phyloP scores from a whole-genome alignment of 2,329 filamentous ascomycete genomes.

The Epichloe bromicola region DNA sequence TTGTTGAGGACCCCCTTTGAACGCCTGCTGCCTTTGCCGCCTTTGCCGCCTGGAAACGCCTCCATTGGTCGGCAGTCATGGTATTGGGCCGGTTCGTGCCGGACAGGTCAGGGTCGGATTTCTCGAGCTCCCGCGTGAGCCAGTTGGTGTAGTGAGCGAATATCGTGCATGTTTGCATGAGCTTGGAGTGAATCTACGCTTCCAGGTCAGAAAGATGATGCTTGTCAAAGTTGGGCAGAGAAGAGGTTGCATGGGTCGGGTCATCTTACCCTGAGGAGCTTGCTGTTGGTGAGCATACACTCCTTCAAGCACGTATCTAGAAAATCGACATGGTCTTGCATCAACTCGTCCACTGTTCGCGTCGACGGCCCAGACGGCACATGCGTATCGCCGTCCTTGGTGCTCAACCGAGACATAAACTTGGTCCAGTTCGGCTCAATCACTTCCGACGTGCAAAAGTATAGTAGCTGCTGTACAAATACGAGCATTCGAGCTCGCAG shows the following conservation, averaged over 20 bases:
- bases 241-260: neutral
- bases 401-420: conserved; percentile 76
- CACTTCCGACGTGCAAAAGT: conserved; percentile 94
- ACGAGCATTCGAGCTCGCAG: conserved; percentile 88
- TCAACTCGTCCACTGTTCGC: conserved; percentile 87
- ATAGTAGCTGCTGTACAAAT: conserved; percentile 91
- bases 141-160: conserved; percentile 85
- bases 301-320: conserved; percentile 95
- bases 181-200: conserved; percentile 80
- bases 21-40: conserved; percentile 21
- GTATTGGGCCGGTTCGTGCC: conserved; percentile 43
- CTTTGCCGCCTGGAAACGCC: conserved; percentile 38
- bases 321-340: conserved; percentile 99
- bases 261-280: conserved; percentile 64
- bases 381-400: conserved; percentile 30
- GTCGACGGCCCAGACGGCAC: conserved; percentile 13
- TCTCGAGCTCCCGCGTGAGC: conserved; percentile 71
- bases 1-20: conserved; percentile 13
- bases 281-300: conserved; percentile 97
- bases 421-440: conserved; percentile 96
- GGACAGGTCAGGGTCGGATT: conserved; percentile 67
- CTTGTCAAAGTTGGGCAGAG: neutral
- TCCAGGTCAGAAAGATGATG: conserved; percentile 5
- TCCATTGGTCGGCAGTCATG: conserved; percentile 50
- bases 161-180: conserved; percentile 90